Conservation (phyloP, 768 basidiomycete genomes). For the Xerocomellus dryophilus region DNA sequence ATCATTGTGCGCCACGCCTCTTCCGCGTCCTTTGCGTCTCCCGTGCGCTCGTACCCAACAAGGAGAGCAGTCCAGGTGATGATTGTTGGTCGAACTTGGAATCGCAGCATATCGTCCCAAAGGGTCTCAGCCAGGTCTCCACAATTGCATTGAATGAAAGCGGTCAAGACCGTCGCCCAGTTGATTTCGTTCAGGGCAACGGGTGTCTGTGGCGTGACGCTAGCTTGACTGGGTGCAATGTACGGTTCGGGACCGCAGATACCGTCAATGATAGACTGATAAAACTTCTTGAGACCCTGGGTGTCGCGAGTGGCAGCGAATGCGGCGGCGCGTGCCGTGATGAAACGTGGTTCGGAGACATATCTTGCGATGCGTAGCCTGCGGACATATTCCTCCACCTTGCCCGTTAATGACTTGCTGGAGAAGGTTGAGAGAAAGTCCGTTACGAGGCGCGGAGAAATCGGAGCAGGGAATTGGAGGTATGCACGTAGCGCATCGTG, state of each 20-base stretch:
- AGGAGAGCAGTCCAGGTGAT: slow-evolving; percentile 72
- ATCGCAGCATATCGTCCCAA: slow-evolving; percentile 63
- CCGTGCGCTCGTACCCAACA: slow-evolving; percentile 54
- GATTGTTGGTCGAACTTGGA: slow-evolving; percentile 49
- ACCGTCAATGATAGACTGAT: slow-evolving; percentile 48
- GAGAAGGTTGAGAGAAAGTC: slow-evolving; percentile 41
- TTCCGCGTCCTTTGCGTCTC: slow-evolving; percentile 51
- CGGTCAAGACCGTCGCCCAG: slow-evolving; percentile 66
- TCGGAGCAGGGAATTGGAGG: slow-evolving; percentile 36
- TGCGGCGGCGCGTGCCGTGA: slow-evolving; percentile 50
- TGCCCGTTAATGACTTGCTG: slow-evolving; percentile 37
- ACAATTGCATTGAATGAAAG: slow-evolving; percentile 55
- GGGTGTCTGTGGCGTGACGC: slow-evolving; percentile 37
- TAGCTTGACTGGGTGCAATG: slow-evolving; percentile 44
- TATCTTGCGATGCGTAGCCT: slow-evolving; percentile 52
- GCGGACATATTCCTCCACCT: slow-evolving; percentile 43
- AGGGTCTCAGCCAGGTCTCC: slow-evolving; percentile 57
- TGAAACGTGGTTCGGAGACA: slow-evolving; percentile 46
- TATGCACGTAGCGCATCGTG: slow-evolving; percentile 47
- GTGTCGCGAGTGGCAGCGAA: slow-evolving; percentile 38
- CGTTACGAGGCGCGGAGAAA: slow-evolving; percentile 35
- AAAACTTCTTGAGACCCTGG: slow-evolving; percentile 44
- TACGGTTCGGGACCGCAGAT: slow-evolving; percentile 52
- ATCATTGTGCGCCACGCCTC: slow-evolving; percentile 64
- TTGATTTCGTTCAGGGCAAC: slow-evolving; percentile 53